Evolutionary conservation across 331 rosid species (phyloP).

Genomic region (Spiraea crenata): DNA sequence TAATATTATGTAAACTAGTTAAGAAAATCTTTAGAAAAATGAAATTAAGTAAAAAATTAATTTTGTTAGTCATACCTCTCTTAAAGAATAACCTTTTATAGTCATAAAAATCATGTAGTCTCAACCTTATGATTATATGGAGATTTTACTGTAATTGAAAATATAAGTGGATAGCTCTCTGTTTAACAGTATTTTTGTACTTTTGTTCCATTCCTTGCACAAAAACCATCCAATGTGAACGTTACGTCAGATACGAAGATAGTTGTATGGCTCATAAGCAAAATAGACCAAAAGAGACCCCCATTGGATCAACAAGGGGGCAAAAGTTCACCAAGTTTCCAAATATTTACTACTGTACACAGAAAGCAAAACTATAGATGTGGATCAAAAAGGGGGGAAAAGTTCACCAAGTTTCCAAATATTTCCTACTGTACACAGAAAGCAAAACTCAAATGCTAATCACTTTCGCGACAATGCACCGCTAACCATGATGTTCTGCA

Average conservation of each 20-base stretch:
- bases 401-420: background rate
- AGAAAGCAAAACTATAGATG: constrained; percentile 1
- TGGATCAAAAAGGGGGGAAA: background rate
- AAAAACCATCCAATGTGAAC: background rate
- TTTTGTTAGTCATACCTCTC: no score
- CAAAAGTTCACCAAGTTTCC: background rate
- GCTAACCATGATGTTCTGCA: constrained; percentile 24
- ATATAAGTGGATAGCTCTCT: no score
- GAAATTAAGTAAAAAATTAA: no score
- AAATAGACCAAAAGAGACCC: background rate
- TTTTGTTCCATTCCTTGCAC: background rate
- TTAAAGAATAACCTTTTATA: no score
- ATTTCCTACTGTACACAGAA: background rate
- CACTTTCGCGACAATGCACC: background rate
- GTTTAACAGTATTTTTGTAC: no score
- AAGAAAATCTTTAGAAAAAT: no score
- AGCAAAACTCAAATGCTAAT: background rate
- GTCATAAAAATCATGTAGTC: no score
- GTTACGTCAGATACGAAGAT: background rate
- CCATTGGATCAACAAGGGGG: background rate
- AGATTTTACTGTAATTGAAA: no score
- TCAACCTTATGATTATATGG: no score
- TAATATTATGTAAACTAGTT: no score
- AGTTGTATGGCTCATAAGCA: background rate
- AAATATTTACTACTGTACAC: no score